Conservation (phyloP, 2,329 filamentous ascomycete species). For the Nemania sp. region DNA sequence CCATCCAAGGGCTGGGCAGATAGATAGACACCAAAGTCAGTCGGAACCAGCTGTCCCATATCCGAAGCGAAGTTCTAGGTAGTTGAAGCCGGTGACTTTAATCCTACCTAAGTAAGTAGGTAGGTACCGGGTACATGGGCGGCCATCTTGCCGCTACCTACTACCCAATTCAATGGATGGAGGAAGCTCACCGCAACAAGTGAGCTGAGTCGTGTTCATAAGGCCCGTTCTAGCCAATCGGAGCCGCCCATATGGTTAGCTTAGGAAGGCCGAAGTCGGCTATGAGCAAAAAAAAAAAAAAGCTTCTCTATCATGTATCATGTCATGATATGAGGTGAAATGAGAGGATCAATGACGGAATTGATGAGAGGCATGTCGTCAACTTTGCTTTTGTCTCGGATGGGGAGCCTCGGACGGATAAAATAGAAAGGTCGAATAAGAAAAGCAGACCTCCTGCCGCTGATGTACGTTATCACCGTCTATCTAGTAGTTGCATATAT, state of each 20-base stretch:
- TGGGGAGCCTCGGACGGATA: background rate
- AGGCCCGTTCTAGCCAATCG: constrained; percentile 26
- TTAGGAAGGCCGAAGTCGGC: constrained; percentile 29
- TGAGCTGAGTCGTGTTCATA: constrained; percentile 20
- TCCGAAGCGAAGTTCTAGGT: background rate
- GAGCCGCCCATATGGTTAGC: background rate
- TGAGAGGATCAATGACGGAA: constrained; percentile 36
- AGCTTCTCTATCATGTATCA: constrained; percentile 4
- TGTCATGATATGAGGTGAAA: constrained; percentile 15
- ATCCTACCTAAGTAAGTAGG: no score
- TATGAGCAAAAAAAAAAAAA: constrained; percentile 5
- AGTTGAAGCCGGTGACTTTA: background rate
- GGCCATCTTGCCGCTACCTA: constrained; percentile 1
- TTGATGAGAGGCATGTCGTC: constrained; percentile 38
- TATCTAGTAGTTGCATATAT: constrained; percentile 24
- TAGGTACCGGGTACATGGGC: constrained; percentile 1
- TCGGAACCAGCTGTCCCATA: constrained; percentile 32
- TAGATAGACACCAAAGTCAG: no score
- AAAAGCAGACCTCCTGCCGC: background rate
- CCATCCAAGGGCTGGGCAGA: background rate
- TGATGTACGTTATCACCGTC: background rate
- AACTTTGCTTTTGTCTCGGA: constrained; percentile 12
- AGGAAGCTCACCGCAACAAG: constrained; percentile 30
- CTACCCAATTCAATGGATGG: background rate
- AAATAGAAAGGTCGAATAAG: constrained; percentile 2